These are phyloP conservation scores for Quercus variabilis DNA, from an alignment of 306 rosid species.

Conservation along the genomic window DNA sequence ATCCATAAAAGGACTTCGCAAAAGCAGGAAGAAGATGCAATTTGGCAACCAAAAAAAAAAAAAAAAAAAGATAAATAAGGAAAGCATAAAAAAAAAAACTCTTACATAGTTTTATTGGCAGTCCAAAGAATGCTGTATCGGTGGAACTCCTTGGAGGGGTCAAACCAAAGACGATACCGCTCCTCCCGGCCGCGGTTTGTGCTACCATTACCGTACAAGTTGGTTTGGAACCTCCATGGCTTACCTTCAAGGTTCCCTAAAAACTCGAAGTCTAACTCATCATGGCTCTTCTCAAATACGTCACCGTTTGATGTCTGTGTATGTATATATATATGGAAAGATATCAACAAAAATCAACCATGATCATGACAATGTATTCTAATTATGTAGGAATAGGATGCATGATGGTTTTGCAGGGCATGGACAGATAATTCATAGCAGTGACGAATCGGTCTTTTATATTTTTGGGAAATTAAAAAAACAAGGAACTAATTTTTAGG, in stretches of 20 bases:
- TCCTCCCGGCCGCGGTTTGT: conserved; percentile 91
- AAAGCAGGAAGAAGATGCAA: not conserved
- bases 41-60: not conserved
- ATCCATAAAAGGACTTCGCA: not conserved
- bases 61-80: not conserved
- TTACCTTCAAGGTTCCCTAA: conserved; percentile 75
- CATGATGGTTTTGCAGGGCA: not conserved
- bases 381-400: not conserved
- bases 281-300: conserved; percentile 79
- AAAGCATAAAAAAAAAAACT: not conserved
- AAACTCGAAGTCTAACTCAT: conserved; percentile 92
- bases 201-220: conserved; percentile 90
- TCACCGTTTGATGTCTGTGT: conserved; percentile 86
- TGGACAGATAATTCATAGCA: not conserved
- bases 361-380: not conserved
- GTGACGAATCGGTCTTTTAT: not conserved
- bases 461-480: not conserved
- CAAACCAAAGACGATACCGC: conserved; percentile 92
- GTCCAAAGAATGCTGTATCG: conserved; percentile 98
- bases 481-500: too few species aligned
- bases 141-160: conserved; percentile 66
- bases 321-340: not conserved
- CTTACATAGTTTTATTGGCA: conserved; percentile 56
- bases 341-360: conserved; percentile 1
- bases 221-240: conserved; percentile 97